A percentile compares a stretch with the other conserved stretches of the same genome.
Evolutionary conservation across 208 protist genomes (phyloP).

Genomic region (Trypanosoma cruzi): DNA sequence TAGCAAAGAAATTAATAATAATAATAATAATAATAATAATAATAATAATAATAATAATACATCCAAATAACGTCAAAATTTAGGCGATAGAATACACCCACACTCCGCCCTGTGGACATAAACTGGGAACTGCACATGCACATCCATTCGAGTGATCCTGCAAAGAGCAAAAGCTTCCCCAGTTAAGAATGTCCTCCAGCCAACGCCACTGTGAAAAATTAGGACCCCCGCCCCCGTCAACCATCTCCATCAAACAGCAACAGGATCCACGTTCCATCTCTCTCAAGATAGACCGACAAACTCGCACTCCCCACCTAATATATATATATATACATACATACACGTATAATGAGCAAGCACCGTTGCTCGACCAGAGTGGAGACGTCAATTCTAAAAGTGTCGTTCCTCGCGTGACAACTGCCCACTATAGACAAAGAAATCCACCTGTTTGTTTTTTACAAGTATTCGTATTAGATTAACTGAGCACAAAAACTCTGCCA

Average conservation of each 20-base stretch:
- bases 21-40: slow-evolving; percentile 4
- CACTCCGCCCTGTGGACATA: no score
- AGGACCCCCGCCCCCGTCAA: no score
- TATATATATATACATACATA: background rate
- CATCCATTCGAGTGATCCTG: no score
- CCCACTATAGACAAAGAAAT: slow-evolving; percentile 61
- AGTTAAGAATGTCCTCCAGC: no score
- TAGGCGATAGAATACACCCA: no score
- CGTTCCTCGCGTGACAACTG: slow-evolving; percentile 11
- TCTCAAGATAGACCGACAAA: no score
- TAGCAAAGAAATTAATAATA: background rate
- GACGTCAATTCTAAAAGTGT: background rate
- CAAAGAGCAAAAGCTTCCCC: no score
- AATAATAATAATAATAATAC: slow-evolving; percentile 2
- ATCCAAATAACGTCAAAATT: background rate
- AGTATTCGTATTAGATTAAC: slow-evolving; percentile 39
- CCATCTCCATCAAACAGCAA: no score
- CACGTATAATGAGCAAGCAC: background rate
- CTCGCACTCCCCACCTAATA: no score
- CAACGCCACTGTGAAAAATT: no score
- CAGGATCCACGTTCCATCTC: no score
- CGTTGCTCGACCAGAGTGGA: background rate
- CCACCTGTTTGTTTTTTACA: slow-evolving; percentile 61
- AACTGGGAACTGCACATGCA: no score
- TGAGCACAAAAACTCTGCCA: slow-evolving; percentile 40